Evolutionary conservation across 257 asterid genomes (phyloP).

Genomic region (Scutellaria minor): DNA sequence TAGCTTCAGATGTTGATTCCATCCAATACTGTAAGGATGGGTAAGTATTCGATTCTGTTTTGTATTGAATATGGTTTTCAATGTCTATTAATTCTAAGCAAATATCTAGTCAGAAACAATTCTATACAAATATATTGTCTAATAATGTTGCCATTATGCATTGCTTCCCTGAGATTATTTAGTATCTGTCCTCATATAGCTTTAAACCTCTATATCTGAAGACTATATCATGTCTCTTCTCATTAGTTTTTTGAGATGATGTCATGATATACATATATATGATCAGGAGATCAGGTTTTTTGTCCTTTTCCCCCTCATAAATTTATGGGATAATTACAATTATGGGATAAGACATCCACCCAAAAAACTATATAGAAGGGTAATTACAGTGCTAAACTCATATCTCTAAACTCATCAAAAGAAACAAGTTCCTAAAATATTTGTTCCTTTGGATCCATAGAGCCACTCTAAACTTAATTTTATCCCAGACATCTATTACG

Average conservation of each 20-base stretch:
- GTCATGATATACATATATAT: conserved; percentile 9
- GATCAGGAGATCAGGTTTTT: not conserved
- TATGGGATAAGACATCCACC: too few relatives aligned
- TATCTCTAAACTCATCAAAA: too few relatives aligned
- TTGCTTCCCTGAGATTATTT: conserved; percentile 16
- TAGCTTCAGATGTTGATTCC: conserved; percentile 91
- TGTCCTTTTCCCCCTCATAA: not conserved
- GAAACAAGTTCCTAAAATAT: too few relatives aligned
- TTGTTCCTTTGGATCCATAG: too few relatives aligned
- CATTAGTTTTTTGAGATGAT: conserved; percentile 26
- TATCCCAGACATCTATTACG: too few relatives aligned
- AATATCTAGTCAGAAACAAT: not conserved
- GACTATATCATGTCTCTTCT: conserved; percentile 5
- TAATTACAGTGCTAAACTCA: too few relatives aligned
- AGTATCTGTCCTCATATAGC: conserved; percentile 16
- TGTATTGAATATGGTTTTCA: conserved; percentile 12
- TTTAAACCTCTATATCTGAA: conserved; percentile 12
- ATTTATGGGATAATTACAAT: not conserved
- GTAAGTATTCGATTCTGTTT: conserved; percentile 57
- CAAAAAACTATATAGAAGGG: too few relatives aligned
- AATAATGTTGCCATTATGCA: conserved; percentile 23
- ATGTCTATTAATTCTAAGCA: conserved; percentile 20
- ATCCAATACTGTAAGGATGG: conserved; percentile 86
- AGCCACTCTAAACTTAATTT: too few relatives aligned
- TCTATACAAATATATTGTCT: too few relatives aligned